Base-by-base conservation (phyloP, 768 basidiomycete genomes). In the Leccinum sublutescens region DNA sequence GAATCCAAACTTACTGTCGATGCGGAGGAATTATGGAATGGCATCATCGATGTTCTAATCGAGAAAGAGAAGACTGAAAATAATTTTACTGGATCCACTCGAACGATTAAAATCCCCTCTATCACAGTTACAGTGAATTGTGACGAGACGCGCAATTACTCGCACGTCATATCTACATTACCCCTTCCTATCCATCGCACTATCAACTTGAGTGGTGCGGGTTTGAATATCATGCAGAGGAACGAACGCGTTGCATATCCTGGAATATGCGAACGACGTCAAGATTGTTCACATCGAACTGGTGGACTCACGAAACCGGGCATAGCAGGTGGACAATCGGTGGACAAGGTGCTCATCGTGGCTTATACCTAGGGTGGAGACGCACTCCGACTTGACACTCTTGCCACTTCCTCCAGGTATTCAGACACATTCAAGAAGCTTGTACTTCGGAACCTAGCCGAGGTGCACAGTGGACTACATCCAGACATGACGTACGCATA, bases 341-440 rank as follows among this genome's bases (percentile, higher is more conserved):
- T 27, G 27, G 27, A 5, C 19, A 62, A 50, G 10, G 61, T 62
- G 14, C 61, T 54, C 10, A 47, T 62, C 12, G 62, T 52, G n/a
- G 31, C 52, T n/a, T 62, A 57, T 21, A 25, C n/a, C 15, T 19
- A 2, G 31, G 9, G 15, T 2, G n/a, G 14, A 2, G 40, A 50
- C 7, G 51, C 55, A 0, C 10, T 10, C 21, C 52, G 45, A 14
- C 48, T 62, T 15, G 48, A 52, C 14, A 1, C 36, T 4, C 60
- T 62, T 31, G 31, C 55, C 19, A 3, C 10, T 40, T 40, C 38
- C 0, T n/a, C 6, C 9, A 33, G 17, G 43, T 3, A 23, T 5
- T 14, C 11, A 4, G 52, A 43, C 4, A 19, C 29, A 1, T 40
- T 62, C 17, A 45, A 19, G 55, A 55, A 62, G 0, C 52, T 62